Evolutionary conservation across 2,329 filamentous ascomycete species (phyloP).

Genomic region (Elsinoe fawcettii): DNA sequence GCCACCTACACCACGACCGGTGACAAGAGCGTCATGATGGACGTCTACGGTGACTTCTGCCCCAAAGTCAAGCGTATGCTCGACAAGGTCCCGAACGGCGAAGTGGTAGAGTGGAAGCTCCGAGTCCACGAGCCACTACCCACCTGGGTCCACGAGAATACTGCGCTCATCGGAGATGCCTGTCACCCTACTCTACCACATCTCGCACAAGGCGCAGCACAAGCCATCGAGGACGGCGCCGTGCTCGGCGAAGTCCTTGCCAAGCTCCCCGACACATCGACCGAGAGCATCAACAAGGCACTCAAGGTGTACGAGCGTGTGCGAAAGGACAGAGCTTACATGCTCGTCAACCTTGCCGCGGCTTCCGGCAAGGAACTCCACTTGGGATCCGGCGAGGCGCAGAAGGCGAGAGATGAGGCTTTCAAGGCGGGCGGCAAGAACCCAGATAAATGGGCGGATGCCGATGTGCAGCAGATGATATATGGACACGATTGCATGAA

Average conservation of each 20-base stretch:
- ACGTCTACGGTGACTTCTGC: slow-evolving; percentile 53
- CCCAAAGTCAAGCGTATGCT: slow-evolving; percentile 55
- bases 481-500: slow-evolving; percentile 41
- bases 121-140: slow-evolving; percentile 54
- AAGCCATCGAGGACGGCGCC: slow-evolving; percentile 57
- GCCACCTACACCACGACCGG: slow-evolving; percentile 58
- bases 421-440: slow-evolving; percentile 40
- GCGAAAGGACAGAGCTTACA: slow-evolving; percentile 49
- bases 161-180: slow-evolving; percentile 51
- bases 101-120: slow-evolving; percentile 60
- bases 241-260: slow-evolving; percentile 47
- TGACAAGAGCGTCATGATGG: slow-evolving; percentile 53
- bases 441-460: slow-evolving; percentile 47
- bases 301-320: slow-evolving; percentile 50
- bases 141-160: slow-evolving; percentile 51
- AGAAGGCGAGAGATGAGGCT: slow-evolving; percentile 50
- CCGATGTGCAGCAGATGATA: slow-evolving; percentile 43
- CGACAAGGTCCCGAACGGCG: slow-evolving; percentile 54
- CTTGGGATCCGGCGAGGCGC: slow-evolving; percentile 48
- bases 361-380: slow-evolving; percentile 48
- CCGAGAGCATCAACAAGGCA: slow-evolving; percentile 44
- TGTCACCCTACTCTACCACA: slow-evolving; percentile 59
- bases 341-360: slow-evolving; percentile 50
- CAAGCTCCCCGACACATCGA: slow-evolving; percentile 40
- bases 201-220: slow-evolving; percentile 56